A percentile compares a stretch with the other conserved stretches of the same genome.
Evolutionary conservation across 176 grass and related monocot genomes (phyloP).

Genomic region (Triticum monococcum): DNA sequence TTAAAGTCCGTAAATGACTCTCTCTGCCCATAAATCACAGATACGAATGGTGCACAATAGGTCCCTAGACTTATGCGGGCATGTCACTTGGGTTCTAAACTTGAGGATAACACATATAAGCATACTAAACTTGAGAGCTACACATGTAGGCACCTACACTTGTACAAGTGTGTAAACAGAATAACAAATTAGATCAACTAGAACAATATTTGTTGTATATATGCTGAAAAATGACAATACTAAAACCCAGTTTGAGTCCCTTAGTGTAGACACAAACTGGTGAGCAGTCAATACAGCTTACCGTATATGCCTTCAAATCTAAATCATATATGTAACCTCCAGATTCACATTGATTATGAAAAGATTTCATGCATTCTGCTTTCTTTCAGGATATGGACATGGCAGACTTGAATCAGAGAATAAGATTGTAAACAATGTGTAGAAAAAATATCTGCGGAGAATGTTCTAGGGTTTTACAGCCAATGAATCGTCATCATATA

Average conservation of each 20-base stretch:
- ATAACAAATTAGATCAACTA: neutral
- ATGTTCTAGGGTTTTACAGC: neutral
- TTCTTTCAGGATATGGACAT: neutral
- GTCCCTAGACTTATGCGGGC: neutral
- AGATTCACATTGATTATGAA: conserved; percentile 1
- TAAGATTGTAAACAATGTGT: neutral
- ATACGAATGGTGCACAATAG: neutral
- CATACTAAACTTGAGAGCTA: neutral
- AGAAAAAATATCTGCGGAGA: neutral
- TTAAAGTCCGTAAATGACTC: neutral
- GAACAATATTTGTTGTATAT: neutral
- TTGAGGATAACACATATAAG: neutral
- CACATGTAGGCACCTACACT: neutral
- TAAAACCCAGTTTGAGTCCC: neutral
- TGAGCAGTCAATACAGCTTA: neutral
- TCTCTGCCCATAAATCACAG: conserved; percentile 18
- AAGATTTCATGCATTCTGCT: neutral
- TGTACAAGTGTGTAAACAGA: neutral
- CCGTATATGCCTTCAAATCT: neutral
- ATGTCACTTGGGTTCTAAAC: neutral
- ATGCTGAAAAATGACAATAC: neutral
- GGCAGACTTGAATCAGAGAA: conserved; percentile 1
- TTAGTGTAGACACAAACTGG: neutral
- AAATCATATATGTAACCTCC: neutral
- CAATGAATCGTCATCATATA: neutral